Conservation (phyloP, 805 yeast species). For the Teunomyces stri region DNA sequence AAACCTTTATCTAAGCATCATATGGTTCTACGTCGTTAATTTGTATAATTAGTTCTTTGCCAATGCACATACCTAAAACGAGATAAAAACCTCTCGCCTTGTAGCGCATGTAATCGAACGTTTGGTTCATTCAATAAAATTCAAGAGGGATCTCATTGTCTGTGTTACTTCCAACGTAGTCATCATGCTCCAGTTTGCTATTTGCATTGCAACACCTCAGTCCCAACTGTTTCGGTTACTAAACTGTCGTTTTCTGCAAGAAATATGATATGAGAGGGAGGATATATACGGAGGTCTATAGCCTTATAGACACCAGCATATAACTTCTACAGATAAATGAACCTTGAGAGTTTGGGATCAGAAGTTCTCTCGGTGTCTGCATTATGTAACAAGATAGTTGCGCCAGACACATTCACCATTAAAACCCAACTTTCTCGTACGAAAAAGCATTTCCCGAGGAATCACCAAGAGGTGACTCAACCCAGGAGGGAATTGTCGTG, state of each 20-base stretch:
- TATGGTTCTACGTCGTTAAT: conserved; percentile 4
- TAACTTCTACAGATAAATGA: conserved; percentile 2
- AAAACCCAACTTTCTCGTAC: conserved; percentile 39
- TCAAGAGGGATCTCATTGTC: conserved; percentile 6
- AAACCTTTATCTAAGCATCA: conserved; percentile 85
- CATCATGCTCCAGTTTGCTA: conserved; percentile 4
- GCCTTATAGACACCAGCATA: neutral
- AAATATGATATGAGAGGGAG: neutral
- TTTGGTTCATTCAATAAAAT: conserved; percentile 5
- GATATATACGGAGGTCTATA: neutral
- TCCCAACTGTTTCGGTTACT: neutral
- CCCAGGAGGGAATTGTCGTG: conserved; percentile 43
- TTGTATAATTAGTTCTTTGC: conserved; percentile 4
- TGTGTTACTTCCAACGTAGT: conserved; percentile 7
- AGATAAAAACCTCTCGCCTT: neutral
- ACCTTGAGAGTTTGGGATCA: conserved; percentile 29
- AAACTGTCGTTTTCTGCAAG: neutral
- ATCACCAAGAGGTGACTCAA: conserved; percentile 36
- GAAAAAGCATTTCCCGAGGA: conserved; percentile 34
- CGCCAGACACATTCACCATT: conserved; percentile 50
- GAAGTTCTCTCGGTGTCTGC: conserved; percentile 47
- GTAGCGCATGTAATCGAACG: conserved; percentile 10
- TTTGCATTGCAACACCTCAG: neutral
- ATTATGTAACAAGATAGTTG: conserved; percentile 46
- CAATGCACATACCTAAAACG: conserved; percentile 2